Evolutionary conservation across 768 basidiomycete species (phyloP).

Genomic region (Naganishia randhawae): DNA sequence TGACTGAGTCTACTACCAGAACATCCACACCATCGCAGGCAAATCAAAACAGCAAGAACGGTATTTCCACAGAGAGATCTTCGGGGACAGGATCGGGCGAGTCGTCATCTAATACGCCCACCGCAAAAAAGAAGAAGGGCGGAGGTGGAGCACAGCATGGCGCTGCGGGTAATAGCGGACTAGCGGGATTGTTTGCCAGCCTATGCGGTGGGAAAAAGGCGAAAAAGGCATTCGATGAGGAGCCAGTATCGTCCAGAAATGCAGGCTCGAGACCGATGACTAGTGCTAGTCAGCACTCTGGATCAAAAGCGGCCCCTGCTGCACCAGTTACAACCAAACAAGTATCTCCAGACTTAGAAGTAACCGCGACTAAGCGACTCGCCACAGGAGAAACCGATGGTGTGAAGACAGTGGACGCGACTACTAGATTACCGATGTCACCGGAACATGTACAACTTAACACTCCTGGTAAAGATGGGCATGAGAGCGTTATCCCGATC

Average conservation of each 20-base stretch:
- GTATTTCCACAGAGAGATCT: conserved; percentile 7
- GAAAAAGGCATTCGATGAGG: conserved; percentile 16
- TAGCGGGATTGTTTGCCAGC: conserved; percentile 13
- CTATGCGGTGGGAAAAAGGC: conserved; percentile 12
- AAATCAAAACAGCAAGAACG: conserved; percentile 7
- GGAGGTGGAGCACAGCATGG: conserved; percentile 4
- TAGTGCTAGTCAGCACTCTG: neutral
- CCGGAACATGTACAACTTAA: neutral
- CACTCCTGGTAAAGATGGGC: neutral
- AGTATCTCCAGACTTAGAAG: conserved; percentile 15
- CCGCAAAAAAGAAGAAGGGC: conserved; percentile 10
- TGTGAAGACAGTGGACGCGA: neutral
- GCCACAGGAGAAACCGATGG: neutral
- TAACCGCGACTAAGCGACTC: conserved; percentile 10
- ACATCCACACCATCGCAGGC: neutral
- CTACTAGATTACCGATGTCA: neutral
- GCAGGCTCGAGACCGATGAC: neutral
- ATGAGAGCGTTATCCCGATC: neutral
- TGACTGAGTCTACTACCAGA: neutral
- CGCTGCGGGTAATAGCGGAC: neutral
- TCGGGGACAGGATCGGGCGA: conserved; percentile 15
- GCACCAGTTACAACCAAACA: conserved; percentile 17
- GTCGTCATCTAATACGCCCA: conserved; percentile 4
- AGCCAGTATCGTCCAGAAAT: neutral
- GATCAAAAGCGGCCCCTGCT: conserved; percentile 9